Base-by-base conservation (phyloP, 2,329 filamentous ascomycete genomes). In the Apiospora sp. region DNA sequence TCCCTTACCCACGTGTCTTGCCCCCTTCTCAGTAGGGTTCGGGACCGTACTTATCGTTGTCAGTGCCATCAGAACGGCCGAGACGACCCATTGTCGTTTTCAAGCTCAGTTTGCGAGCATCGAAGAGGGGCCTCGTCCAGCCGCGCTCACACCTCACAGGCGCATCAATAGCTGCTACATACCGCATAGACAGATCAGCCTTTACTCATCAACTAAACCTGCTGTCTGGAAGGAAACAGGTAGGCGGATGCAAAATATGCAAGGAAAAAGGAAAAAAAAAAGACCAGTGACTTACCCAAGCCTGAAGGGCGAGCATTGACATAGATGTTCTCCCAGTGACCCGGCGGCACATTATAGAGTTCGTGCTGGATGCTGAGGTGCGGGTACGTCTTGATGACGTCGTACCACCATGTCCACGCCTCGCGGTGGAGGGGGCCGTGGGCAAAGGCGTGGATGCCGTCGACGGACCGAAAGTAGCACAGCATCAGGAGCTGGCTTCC, bases 381-480 rank as follows among this genome's bases (percentile, higher is more conserved):
- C 58, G 58, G 58, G 22, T 64, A 13, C 22, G 3, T 41, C 34
- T 64, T 34, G 58, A 22, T 64, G 58, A 64, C n/a, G 3, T 41
- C 34, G 30, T 13, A 13, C 58, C 58, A 64, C 58, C 58, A 64
- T 14, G 34, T 12, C 58, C 58, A 64, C 0, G 58, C 58, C 22
- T 64, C 34, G 58, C 58, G 58, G 19, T 64, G 58, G 10, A 24
- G 12, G 7, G 30, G 34, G 19, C 58, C 58, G 22, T 64, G 58
- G 1, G 58, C 58, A 12, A 64, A 64, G 19, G 34, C 34, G 34
- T 64, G 58, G 34, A 16, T 22, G 10, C 41, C 34, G 34, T 41
- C 58, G 58, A 34, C 58, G 34, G 58, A 64, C 34, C 58, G 58
- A 10, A 64, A 64, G 58, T 64, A 64, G 34, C 58, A 41, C 58